Evolutionary conservation across 139 green algal genomes (phyloP), one percentile per base, ranked within the genome.

Genomic region (Chlorella sorokiniana): DNA sequence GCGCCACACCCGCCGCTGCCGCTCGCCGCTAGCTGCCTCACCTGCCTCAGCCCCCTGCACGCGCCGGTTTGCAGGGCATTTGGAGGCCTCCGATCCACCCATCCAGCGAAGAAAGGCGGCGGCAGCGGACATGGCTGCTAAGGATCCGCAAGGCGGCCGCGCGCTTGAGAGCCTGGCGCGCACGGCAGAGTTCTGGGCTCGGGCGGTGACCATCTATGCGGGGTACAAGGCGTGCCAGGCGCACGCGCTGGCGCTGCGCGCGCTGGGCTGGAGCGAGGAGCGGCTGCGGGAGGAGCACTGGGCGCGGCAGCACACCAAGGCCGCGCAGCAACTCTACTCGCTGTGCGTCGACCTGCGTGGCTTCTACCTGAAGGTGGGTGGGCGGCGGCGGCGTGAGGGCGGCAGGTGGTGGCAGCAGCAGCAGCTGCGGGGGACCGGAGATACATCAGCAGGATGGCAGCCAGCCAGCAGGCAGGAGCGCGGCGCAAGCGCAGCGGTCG

Each of bases 341-440:
- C 86, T 98, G n/a, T 93, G 88, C 54, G 85, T 98, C 14, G 86
- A 89, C 35, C 81, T 98, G 63, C 79, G 94, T 1, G 94, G 94
- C 22, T 98, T 98, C 81, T 97, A 97, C 56, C 81, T 97, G 16
- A 98, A 98, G 91, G 92, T 94, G 37, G 16, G 45, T 62, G 45
- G 25, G 16, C 22, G 23, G 18, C 65, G 1, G 31, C n/a, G 42
- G 0, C 68, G 62, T 20, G 22, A 33, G 35, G 54, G 37, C 10
- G 33, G 45, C 6, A 59, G 25, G 9, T 81, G 11, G n/a, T n/a
- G n/a, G n/a, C n/a, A n/a, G n/a, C n/a, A n/a, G n/a, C n/a, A n/a
- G n/a, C n/a, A n/a, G n/a, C n/a, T n/a, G n/a, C n/a, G n/a, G n/a
- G n/a, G n/a, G n/a, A n/a, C n/a, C n/a, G n/a, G n/a, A n/a, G n/a